phyloP scores from a whole-genome alignment of 2,329 filamentous ascomycete genomes.

The Arthrobotrys pseudoclavata region DNA sequence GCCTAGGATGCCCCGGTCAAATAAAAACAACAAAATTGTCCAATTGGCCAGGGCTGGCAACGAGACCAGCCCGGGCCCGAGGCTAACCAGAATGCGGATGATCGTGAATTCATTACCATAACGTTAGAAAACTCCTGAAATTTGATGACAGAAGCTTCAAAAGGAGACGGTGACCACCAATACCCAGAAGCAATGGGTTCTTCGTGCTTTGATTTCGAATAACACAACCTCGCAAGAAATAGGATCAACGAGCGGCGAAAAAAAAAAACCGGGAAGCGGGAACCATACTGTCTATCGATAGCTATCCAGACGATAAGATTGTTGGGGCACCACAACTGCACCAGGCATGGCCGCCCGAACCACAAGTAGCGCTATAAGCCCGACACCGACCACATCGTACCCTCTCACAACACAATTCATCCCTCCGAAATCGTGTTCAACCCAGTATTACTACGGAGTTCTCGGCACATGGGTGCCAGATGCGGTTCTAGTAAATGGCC shows the following conservation, averaged over 20 bases:
- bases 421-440: constrained; percentile 31
- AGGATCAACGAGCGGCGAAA: no score
- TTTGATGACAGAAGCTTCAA: constrained; percentile 28
- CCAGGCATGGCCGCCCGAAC: constrained; percentile 14
- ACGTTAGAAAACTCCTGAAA: constrained; percentile 58
- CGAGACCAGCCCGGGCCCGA: not conserved
- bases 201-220: not conserved
- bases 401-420: constrained; percentile 53
- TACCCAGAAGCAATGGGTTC: not conserved
- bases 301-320: no score
- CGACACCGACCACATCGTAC: constrained; percentile 35
- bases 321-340: no score
- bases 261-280: no score
- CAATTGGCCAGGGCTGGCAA: constrained; percentile 25
- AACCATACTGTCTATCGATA: no score
- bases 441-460: constrained; percentile 25
- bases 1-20: constrained; percentile 1
- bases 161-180: constrained; percentile 9
- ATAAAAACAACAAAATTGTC: not conserved
- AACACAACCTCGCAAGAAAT: no score
- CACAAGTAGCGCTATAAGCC: constrained; percentile 2
- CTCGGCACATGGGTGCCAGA: not conserved
- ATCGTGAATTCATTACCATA: constrained; percentile 30
- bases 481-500: constrained; percentile 32
- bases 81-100: constrained; percentile 13